Evolutionary conservation across 129 eudicot species (phyloP), one percentile per base, ranked within the genome.

Genomic region (Tagetes patula): DNA sequence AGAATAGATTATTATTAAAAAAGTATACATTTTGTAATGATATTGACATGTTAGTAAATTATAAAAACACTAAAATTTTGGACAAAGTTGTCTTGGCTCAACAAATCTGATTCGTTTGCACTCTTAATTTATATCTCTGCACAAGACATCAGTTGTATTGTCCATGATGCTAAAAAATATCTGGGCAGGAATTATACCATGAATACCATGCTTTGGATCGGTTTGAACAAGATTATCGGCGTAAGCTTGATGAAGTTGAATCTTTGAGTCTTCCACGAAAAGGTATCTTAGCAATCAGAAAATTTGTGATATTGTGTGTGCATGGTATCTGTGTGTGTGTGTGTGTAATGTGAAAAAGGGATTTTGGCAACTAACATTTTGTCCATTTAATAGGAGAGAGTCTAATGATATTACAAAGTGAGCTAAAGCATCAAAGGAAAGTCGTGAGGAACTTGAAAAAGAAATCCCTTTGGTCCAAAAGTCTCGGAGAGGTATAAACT

Each of bases 401-500:
- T 70, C 73, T 94, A 40, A 56, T 82, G 79, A 90, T 90, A 77
- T 85, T 94, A 74, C 93, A 83, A 34, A 83, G 91, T 83, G 98
- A 94, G 87, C 84, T 94, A 62, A 90, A 87, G 84, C 97, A 94
- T 82, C 97, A 90, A 80, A 84, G 85, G 68, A 94, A 86, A 82
- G 84, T 83, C 64, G 96, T 88, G 33, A 83, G 87, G 88, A 84
- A 79, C 83, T 84, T 94, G 91, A 94, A 90, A 86, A 87, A 80
- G 84, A 94, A 86, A 85, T 90, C 93, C 66, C 96, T 94, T 77
- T 94, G 98, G 98, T 79, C 97, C 38, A 94, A 79, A 79, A 84
- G 86, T 77, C 80, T 90, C 77, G 98, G 80, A 66, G 96, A 94
- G 98, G 98, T 93, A 87, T 79, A 47, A 8, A 76, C 47, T 64